Percentiles rank a stretch among this genome's conserved stretches.
phyloP scores from a whole-genome alignment of 441 rosid species.

The Melastoma candidum region DNA sequence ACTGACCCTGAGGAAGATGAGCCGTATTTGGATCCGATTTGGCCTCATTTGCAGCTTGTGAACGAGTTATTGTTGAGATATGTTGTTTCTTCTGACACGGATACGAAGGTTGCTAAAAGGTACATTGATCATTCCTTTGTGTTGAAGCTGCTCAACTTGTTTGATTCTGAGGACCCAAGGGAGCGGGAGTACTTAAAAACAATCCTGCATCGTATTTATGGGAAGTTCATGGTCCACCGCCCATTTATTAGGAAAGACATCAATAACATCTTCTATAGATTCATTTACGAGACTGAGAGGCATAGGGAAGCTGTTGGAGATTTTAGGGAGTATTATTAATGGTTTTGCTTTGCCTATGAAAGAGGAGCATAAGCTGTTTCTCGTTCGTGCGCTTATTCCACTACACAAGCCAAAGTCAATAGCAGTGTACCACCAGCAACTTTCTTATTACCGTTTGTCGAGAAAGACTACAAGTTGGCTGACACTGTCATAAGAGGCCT shows the following conservation, averaged over 20 bases:
- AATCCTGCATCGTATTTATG: slow-evolving; percentile 46
- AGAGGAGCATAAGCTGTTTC: slow-evolving; percentile 87
- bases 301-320: slow-evolving; percentile 89
- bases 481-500: slow-evolving; percentile 84
- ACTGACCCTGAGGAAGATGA: slow-evolving; percentile 89
- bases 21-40: slow-evolving; percentile 66
- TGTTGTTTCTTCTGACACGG: slow-evolving; percentile 17
- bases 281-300: slow-evolving; percentile 84
- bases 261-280: slow-evolving; percentile 69
- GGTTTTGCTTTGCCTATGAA: slow-evolving; percentile 98
- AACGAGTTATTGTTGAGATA: slow-evolving; percentile 16
- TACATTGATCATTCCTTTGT: slow-evolving; percentile 81
- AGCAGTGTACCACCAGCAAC: slow-evolving; percentile 67
- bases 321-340: slow-evolving; percentile 85
- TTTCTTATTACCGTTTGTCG: slow-evolving; percentile 59
- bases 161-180: slow-evolving; percentile 82
- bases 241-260: slow-evolving; percentile 72
- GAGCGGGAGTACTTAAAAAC: slow-evolving; percentile 87
- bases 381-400: slow-evolving; percentile 81
- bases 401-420: slow-evolving; percentile 82
- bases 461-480: slow-evolving; percentile 54
- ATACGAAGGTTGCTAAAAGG: slow-evolving; percentile 30
- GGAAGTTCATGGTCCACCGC: slow-evolving; percentile 21
- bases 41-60: slow-evolving; percentile 63
- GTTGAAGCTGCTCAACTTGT: slow-evolving; percentile 66